These are phyloP conservation scores for Pichia sp. DNA, from an alignment of 1,139 yeast genomes.

Conservation along the genomic window DNA sequence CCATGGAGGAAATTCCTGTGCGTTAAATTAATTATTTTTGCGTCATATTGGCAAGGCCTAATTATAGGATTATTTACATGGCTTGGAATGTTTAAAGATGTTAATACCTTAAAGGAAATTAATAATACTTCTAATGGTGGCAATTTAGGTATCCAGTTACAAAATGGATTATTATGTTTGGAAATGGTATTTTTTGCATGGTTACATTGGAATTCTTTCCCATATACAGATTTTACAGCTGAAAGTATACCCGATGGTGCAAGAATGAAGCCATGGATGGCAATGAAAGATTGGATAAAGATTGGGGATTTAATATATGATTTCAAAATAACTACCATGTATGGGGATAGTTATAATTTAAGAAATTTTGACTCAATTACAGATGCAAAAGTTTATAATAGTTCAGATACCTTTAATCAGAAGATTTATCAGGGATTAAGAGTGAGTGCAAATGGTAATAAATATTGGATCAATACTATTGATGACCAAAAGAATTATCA, in stretches of 20 bases:
- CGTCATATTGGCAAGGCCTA: slow-evolving; percentile 95
- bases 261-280: slow-evolving; percentile 51
- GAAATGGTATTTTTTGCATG: slow-evolving; percentile 83
- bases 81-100: slow-evolving; percentile 42
- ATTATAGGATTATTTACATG: slow-evolving; percentile 55
- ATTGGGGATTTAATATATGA: slow-evolving; percentile 70
- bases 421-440: slow-evolving; percentile 80
- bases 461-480: slow-evolving; percentile 68
- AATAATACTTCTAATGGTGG: slow-evolving; percentile 36
- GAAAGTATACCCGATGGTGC: slow-evolving; percentile 59
- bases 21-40: slow-evolving; percentile 88
- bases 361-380: slow-evolving; percentile 78
- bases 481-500: not conserved
- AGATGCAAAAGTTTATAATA: slow-evolving; percentile 23
- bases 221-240: slow-evolving; percentile 64
- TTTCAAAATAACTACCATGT: slow-evolving; percentile 60
- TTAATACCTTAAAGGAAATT: slow-evolving; percentile 16
- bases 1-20: slow-evolving; percentile 92
- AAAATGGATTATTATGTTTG: slow-evolving; percentile 72
- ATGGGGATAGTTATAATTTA: slow-evolving; percentile 75
- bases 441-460: slow-evolving; percentile 71
- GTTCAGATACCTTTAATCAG: slow-evolving; percentile 25
- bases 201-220: slow-evolving; percentile 83
- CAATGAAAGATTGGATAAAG: slow-evolving; percentile 73
- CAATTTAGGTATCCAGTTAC: slow-evolving; percentile 31